Base-by-base conservation (phyloP, 257 asterid species). In the Thymus mandschuricus region DNA sequence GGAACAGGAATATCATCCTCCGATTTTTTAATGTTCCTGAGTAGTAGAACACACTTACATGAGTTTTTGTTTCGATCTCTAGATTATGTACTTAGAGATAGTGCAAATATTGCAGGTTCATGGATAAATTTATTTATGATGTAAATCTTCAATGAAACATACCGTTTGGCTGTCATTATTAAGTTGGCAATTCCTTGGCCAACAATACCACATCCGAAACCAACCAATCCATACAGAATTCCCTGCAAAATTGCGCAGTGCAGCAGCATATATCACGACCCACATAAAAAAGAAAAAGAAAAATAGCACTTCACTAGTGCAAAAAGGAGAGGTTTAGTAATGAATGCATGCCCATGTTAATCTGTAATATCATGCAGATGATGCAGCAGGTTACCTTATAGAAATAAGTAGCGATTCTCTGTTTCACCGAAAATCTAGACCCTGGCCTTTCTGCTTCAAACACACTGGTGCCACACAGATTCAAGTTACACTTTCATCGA, bases 121-220 rank as follows among this genome's bases (percentile, higher is more conserved):
- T 29, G 35, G 38, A 49, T 27, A 33, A 29, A 55, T 28, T 48
- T 28, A 55, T 51, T 61, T 68, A 60, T n/a, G 64, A 66, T 9
- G 51, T 40, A 66, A 10, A 43, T 11, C 5, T 38, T 40, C 54
- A 66, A 54, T 64, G 49, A 75, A 81, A 71, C 81, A 70, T 81
- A 95, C 99, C 98, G 79, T 72, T 92, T 95, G 67, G 96, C 97
- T 58, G 93, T 89, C 99, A 95, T 95, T 73, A 95, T 95, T 68
- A 85, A 29, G 83, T 92, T 95, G 12, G 97, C 99, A 51, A 95
- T 86, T 80, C 99, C 98, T 95, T 95, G 98, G 70, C 99, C 99
- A 68, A 95, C 27, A 66, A 95, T 89, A 63, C 97, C 97, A 73
- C 96, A 92, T 71, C 99, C 99, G 71, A 95, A 92, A 35, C 99